Evolutionary conservation across 148 eudicot species (phyloP).

Genomic region (Persicaria maculosa): DNA sequence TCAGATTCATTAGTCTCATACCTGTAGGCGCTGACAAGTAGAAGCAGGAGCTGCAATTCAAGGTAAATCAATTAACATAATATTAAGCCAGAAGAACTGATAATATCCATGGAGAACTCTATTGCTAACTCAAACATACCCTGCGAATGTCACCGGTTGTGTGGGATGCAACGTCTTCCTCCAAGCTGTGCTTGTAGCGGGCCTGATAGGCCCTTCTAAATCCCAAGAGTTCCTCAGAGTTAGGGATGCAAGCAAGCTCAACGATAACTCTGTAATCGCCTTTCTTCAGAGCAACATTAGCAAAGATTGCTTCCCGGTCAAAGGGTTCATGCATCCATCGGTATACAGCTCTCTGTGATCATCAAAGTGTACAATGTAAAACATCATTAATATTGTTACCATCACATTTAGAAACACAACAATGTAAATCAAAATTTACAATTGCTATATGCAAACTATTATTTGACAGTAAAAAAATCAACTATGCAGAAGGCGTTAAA

Average conservation of each 20-base stretch:
- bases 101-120: neutral
- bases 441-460: neutral
- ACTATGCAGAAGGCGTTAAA: neutral
- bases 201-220: constrained; percentile 68
- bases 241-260: constrained; percentile 47
- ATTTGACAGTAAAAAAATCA: neutral
- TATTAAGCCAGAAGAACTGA: neutral
- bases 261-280: constrained; percentile 48
- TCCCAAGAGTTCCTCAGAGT: constrained; percentile 60
- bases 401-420: neutral
- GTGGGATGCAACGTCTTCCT: constrained; percentile 69
- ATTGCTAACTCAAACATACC: constrained; percentile 22
- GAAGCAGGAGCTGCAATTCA: constrained; percentile 57
- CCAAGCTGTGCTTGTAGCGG: constrained; percentile 60
- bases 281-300: constrained; percentile 54
- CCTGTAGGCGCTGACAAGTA: constrained; percentile 57
- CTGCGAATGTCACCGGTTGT: constrained; percentile 60
- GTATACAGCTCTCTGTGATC: constrained; percentile 56
- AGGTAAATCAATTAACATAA: neutral
- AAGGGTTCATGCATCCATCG: constrained; percentile 71
- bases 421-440: neutral
- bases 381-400: neutral
- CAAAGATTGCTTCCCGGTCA: constrained; percentile 70
- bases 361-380: neutral
- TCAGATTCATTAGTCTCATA: constrained; percentile 51